Evolutionary conservation across 176 grass and related monocot genomes (phyloP).

Genomic region (Otatea glauca): DNA sequence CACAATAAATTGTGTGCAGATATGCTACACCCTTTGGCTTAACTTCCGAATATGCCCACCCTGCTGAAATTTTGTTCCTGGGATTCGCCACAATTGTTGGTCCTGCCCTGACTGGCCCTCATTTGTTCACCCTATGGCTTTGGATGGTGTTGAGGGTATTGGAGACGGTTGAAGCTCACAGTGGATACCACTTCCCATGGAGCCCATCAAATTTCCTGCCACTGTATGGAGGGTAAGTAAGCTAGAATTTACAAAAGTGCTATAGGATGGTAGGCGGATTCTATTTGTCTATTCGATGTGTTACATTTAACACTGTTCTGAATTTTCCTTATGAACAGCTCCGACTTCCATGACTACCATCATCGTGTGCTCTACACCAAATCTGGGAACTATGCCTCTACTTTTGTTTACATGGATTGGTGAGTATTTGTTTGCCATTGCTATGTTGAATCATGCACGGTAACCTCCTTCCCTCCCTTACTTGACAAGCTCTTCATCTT

Average conservation of each 20-base stretch:
- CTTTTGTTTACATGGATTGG: conserved; percentile 98
- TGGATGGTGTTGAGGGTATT: conserved; percentile 91
- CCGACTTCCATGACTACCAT: conserved; percentile 89
- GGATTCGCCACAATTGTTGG: conserved; percentile 84
- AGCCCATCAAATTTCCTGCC: conserved; percentile 97
- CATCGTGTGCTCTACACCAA: conserved; percentile 93
- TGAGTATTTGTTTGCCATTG: conserved; percentile 33
- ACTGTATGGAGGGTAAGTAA: conserved; percentile 86
- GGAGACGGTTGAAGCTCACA: conserved; percentile 95
- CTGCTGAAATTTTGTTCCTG: conserved; percentile 90
- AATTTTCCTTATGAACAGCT: conserved; percentile 46
- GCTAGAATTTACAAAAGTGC: neutral
- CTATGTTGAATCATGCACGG: conserved; percentile 14
- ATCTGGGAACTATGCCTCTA: conserved; percentile 84
- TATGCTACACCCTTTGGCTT: conserved; percentile 92
- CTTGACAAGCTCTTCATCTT: neutral
- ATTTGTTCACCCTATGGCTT: conserved; percentile 85
- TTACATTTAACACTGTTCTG: neutral
- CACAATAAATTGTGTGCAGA: conserved; percentile 45
- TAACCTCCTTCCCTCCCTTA: neutral
- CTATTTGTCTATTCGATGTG: neutral
- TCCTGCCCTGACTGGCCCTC: conserved; percentile 89
- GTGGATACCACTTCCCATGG: conserved; percentile 95
- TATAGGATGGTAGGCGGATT: neutral
- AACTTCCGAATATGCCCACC: conserved; percentile 94